These are phyloP conservation scores for Moniliophthora roreri DNA, from an alignment of 1,284 basidiomycete genomes.

Conservation along the genomic window DNA sequence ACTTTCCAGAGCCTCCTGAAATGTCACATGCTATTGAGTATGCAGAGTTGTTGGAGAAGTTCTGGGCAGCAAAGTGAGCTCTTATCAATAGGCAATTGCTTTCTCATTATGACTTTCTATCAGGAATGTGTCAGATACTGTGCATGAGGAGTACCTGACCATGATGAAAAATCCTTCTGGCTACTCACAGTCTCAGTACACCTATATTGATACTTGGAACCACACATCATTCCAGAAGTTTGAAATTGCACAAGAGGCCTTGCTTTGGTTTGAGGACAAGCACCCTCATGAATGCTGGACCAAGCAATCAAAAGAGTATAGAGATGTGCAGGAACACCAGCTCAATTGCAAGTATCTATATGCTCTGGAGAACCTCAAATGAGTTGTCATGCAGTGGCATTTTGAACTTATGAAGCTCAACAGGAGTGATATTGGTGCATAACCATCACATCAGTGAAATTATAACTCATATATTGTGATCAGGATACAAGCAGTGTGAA, in stretches of 20 bases:
- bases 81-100: too few relatives aligned
- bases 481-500: conserved; percentile 27
- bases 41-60: conserved; percentile 16
- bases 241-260: conserved; percentile 1
- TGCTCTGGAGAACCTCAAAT: conserved; percentile 21
- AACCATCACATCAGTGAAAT: background rate
- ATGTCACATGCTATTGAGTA: conserved; percentile 14
- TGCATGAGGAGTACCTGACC: too few relatives aligned
- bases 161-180: too few relatives aligned
- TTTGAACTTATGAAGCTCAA: conserved; percentile 20
- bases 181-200: too few relatives aligned
- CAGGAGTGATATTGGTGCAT: background rate
- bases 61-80: too few relatives aligned
- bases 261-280: conserved; percentile 9
- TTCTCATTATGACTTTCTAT: too few relatives aligned
- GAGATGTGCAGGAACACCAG: background rate
- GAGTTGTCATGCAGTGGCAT: conserved; percentile 21
- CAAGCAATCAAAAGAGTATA: conserved; percentile 8
- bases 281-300: conserved; percentile 16
- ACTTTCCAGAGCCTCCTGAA: conserved; percentile 12
- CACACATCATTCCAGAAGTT: background rate
- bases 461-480: background rate
- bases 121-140: too few relatives aligned
- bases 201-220: background rate
- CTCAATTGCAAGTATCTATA: conserved; percentile 17